Base-by-base conservation (phyloP, 2,329 filamentous ascomycete species). In the Penicillium rolfsii region DNA sequence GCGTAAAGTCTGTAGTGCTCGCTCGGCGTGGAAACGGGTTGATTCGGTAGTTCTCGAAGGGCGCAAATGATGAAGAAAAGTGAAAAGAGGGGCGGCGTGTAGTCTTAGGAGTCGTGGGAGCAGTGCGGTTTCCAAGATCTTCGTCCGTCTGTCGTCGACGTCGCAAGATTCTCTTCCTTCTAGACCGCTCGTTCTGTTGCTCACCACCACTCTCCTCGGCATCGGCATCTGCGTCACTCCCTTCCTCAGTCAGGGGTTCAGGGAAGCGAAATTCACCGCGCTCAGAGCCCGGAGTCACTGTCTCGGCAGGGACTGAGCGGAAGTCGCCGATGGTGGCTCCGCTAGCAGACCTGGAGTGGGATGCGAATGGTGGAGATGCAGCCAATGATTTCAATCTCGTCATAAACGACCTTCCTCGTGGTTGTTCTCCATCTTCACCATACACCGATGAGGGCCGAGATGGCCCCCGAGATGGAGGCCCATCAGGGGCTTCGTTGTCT, bases 141-240 rank as follows among this genome's bases (percentile, higher is more conserved):
- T 70, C 67, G 24, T 76, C 83, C 76, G 78, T 83, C 81, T 74
- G 85, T 67, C 87, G 81, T 64, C 84, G 83, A 66, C 83, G 87
- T 72, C 85, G 87, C 63, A 62, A 49, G 9, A 59, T 55, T 52
- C 87, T 88, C 75, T 84, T 88, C 76, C 85, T 90, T 35, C 81
- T 81, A 63, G 84, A 85, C 1, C 30, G 77, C 70, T 55, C 81
- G 19, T 79, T 79, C n/a, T 83, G 84, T n/a, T 83, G 84, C 72
- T 97, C 93, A 55, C 93, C 91, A 0, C 88, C 91, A 48, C 92
- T 96, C 73, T 95, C 91, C 73, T 96, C 93, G 1, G 89, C 91
- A 74, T 95, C 91, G 0, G 90, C 88, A 70, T 90, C 89, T 14
- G 83, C 87, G 74, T 93, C 91, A 73, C 87, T 91, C 22, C 86